These are phyloP conservation scores for Plasmodium falciparum DNA, from an alignment of 169 alveolate genomes.

Conservation along the genomic window DNA sequence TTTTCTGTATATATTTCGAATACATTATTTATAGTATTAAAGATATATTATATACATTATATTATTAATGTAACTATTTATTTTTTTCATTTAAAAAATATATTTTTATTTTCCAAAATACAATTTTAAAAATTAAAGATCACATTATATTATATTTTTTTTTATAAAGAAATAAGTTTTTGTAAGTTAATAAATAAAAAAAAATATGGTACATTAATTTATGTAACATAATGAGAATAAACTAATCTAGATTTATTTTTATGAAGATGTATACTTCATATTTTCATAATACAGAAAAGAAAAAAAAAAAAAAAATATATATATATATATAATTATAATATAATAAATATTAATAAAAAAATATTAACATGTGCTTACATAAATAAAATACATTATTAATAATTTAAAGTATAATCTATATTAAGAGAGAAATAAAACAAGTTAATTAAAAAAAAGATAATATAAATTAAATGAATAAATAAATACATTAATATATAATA, in stretches of 20 bases:
- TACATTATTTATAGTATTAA: no score
- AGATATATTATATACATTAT: no score
- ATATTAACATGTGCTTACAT: constrained; percentile 27
- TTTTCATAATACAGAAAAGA: constrained; percentile 73
- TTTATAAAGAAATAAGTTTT: constrained; percentile 14
- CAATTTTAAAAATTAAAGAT: no score
- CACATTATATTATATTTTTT: background rate
- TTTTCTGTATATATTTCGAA: no score
- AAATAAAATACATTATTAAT: constrained; percentile 35
- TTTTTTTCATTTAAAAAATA: no score
- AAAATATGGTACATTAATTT: constrained; percentile 39
- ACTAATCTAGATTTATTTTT: no score
- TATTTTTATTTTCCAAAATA: no score
- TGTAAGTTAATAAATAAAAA: constrained; percentile 14
- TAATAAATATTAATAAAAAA: constrained; percentile 42
- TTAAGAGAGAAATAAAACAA: constrained; percentile 45
- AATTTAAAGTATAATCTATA: constrained; percentile 25
- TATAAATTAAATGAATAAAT: background rate
- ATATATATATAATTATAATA: background rate
- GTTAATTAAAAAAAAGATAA: constrained; percentile 5
- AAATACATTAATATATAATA: background rate
- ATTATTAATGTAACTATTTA: no score
- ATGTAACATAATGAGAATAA: background rate
- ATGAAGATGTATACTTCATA: constrained; percentile 5
- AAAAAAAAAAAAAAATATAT: constrained; percentile 8